These are phyloP conservation scores for Apocynum venetum DNA, from an alignment of 257 asterid species.

Conservation along the genomic window DNA sequence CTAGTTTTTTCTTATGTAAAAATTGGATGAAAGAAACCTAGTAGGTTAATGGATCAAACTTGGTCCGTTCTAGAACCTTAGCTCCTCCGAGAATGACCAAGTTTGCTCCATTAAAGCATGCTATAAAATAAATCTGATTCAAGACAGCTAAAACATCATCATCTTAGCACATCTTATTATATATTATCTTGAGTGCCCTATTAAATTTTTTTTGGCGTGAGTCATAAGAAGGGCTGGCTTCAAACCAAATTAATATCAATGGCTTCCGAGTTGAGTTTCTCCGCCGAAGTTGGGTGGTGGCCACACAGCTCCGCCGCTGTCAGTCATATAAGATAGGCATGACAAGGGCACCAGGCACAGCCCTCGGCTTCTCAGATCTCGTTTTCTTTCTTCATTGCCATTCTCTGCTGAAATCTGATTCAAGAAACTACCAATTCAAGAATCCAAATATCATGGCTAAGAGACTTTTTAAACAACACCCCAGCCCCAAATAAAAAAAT, in stretches of 20 bases:
- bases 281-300: slow-evolving; percentile 65
- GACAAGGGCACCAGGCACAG: slow-evolving; percentile 79
- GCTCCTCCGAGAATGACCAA: slow-evolving; percentile 62
- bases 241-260: background rate
- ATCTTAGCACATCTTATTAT: background rate
- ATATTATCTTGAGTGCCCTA: too few species aligned
- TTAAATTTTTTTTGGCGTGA: background rate
- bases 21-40: background rate
- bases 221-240: background rate
- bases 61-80: slow-evolving; percentile 57
- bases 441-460: background rate
- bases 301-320: slow-evolving; percentile 63
- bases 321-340: slow-evolving; percentile 66
- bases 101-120: slow-evolving; percentile 61
- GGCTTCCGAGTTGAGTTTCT: slow-evolving; percentile 23
- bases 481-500: too few species aligned
- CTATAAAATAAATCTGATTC: background rate
- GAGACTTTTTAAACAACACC: background rate
- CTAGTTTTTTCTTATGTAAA: background rate
- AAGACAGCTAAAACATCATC: too few species aligned
- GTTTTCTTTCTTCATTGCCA: slow-evolving; percentile 40
- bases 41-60: slow-evolving; percentile 70
- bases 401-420: slow-evolving; percentile 24
- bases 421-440: background rate
- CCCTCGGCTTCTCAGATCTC: slow-evolving; percentile 72